A percentile compares a stretch with the other conserved stretches of the same genome.
phyloP scores from a whole-genome alignment of 2,329 filamentous ascomycete species.

The Sarocladium brachiariae region DNA sequence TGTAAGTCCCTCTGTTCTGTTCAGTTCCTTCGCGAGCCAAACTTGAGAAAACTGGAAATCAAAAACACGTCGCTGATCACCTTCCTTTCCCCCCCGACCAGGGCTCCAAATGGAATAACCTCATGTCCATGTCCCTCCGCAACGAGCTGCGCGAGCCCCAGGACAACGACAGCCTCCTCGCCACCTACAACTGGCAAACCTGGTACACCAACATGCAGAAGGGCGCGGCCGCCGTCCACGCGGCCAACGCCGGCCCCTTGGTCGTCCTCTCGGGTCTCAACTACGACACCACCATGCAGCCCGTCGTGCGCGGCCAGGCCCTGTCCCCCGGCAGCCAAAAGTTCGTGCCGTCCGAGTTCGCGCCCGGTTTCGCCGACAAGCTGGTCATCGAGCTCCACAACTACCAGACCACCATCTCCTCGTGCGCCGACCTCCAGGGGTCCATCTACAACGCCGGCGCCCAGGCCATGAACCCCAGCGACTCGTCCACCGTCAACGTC shows the following conservation, averaged over 20 bases:
- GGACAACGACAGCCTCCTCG: constrained; percentile 24
- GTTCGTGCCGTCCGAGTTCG: constrained; percentile 40
- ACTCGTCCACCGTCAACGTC: constrained; percentile 29
- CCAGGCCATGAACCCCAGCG: constrained; percentile 37
- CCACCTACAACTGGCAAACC: constrained; percentile 46
- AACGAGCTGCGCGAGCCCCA: constrained; percentile 44
- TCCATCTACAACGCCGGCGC: constrained; percentile 46
- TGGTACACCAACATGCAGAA: constrained; percentile 46
- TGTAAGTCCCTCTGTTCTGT: constrained; percentile 25
- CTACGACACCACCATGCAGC: constrained; percentile 48
- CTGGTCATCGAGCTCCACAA: constrained; percentile 56
- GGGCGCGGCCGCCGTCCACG: constrained; percentile 42
- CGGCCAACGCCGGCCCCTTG: constrained; percentile 42
- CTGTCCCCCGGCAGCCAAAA: constrained; percentile 37
- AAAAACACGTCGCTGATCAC: constrained; percentile 18
- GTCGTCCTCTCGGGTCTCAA: constrained; percentile 54
- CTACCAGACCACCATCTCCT: constrained; percentile 44
- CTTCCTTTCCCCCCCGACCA: constrained; percentile 19
- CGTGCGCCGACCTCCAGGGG: constrained; percentile 37
- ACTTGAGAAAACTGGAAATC: constrained; percentile 11
- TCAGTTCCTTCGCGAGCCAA: too few relatives aligned
- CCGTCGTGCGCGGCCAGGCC: constrained; percentile 40
- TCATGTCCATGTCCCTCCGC: constrained; percentile 44
- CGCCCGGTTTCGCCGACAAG: constrained; percentile 41
- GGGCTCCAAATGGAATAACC: constrained; percentile 39